Base-by-base conservation (phyloP, 345 rosid genomes). In the Heritiera fomes region DNA sequence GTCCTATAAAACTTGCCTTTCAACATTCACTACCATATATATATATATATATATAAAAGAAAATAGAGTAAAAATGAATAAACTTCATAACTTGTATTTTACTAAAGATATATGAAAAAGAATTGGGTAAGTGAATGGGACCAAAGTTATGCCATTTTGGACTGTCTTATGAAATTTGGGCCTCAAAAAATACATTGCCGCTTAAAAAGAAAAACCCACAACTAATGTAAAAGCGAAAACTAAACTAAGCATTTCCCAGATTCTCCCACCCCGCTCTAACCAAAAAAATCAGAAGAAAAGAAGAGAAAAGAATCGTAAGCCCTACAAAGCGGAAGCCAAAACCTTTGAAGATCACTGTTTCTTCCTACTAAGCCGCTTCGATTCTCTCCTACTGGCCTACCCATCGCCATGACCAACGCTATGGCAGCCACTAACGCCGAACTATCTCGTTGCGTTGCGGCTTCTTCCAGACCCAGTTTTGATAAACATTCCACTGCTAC, bases 361-460 rank as follows among this genome's bases (percentile, higher is more conserved):
- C 55, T 30, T 69, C 55, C 18, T 23, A 15, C 28, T 13, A 68
- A 12, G 20, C 59, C 45, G 60, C 38, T 68, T 46, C 38, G n/a
- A 45, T 34, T 75, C 28, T 69, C 41, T 34, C 8, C 52, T 40
- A 38, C 17, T 60, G 28, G 28, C 28, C 28, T 23, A 23, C 28
- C 28, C 23, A 53, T 59, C 45, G 59, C 74, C 49, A 77, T 77
- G 81, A 69, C 61, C 34, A 80, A 47, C 28, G 14, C 55, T 56
- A 32, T 77, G n/a, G 62, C 76, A 9, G 79, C 83, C 9, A 73
- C 80, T 40, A 79, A 58, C 40, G 34, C 77, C n/a, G 65, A 83
- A 43, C 15, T 77, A n/a, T 67, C 83, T 0, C 73, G 70, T 2
- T 73, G 47, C 53, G 40, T 83, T 20, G 56, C 76, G 8, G 73